Evolutionary conservation across 192 early-diverging fungal genomes (phyloP).

Genomic region (Lobosporangium transversale): DNA sequence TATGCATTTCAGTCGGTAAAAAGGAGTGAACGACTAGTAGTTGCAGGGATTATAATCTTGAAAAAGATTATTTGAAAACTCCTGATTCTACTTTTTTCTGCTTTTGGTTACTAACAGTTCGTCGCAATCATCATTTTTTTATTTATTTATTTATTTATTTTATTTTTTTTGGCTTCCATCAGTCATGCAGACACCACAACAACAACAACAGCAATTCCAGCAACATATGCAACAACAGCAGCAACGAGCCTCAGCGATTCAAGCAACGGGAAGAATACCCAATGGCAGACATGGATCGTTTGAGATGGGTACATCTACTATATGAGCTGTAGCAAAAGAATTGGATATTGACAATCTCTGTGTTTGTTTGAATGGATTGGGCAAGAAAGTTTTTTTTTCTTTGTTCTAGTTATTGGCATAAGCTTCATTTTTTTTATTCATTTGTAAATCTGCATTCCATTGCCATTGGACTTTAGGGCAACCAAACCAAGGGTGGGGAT

Average conservation of each 20-base stretch:
- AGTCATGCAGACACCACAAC: slow-evolving; percentile 51
- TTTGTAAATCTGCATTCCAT: not conserved
- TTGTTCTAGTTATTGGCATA: not conserved
- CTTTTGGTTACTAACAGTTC: no score
- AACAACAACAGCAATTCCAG: slow-evolving; percentile 38
- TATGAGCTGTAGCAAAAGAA: no score
- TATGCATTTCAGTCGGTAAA: no score
- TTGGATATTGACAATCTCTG: no score
- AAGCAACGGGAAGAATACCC: slow-evolving; percentile 44
- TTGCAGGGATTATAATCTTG: no score
- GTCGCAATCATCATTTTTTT: no score
- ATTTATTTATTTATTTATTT: no score
- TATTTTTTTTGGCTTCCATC: no score
- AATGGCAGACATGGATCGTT: slow-evolving; percentile 49
- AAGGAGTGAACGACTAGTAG: no score
- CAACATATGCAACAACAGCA: slow-evolving; percentile 46
- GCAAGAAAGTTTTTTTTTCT: not conserved
- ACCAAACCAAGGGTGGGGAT: slow-evolving; percentile 47
- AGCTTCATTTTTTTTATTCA: not conserved
- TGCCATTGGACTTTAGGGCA: slow-evolving; percentile 23
- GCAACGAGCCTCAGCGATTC: slow-evolving; percentile 38
- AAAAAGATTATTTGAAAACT: no score
- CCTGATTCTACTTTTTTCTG: no score
- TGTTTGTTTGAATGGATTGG: no score
- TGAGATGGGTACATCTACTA: slow-evolving; percentile 54